These are phyloP conservation scores for Colletotrichum liriopes DNA, from an alignment of 2,329 filamentous ascomycete species.

Conservation along the genomic window DNA sequence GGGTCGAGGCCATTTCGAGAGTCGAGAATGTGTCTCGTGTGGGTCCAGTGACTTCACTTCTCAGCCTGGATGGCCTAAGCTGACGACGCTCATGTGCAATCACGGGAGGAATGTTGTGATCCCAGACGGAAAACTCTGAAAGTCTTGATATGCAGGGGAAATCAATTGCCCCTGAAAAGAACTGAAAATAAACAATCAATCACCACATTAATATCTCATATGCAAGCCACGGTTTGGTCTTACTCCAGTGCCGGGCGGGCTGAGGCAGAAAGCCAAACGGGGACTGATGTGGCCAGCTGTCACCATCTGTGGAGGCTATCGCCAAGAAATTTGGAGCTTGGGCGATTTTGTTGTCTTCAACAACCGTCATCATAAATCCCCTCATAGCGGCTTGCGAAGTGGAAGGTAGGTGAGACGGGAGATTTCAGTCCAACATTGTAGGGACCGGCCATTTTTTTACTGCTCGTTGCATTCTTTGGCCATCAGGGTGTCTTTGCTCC, in stretches of 20 bases:
- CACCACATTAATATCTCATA: constrained; percentile 24
- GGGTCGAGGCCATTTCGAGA: constrained; percentile 31
- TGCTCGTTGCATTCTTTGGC: neutral
- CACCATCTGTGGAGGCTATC: neutral
- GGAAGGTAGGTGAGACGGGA: neutral
- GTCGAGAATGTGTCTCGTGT: constrained; percentile 20
- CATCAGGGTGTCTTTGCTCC: constrained; percentile 19
- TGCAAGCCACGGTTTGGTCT: constrained; percentile 24
- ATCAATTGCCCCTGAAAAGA: neutral
- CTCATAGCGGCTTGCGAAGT: neutral
- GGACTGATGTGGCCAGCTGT: neutral
- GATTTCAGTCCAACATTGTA: neutral
- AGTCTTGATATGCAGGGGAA: too few relatives aligned
- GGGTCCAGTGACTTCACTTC: constrained; percentile 25
- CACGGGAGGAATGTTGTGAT: neutral
- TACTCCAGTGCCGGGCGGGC: neutral
- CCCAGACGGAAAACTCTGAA: neutral
- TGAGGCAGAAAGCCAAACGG: neutral
- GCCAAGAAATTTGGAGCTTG: neutral
- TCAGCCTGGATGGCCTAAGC: neutral
- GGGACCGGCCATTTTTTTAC: too few relatives aligned
- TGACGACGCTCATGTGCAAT: neutral
- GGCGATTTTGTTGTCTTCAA: neutral
- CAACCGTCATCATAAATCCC: constrained; percentile 13
- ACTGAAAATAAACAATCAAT: constrained; percentile 12